These are phyloP conservation scores for Casuarina equisetifolia DNA, from an alignment of 306 rosid genomes.

Conservation along the genomic window DNA sequence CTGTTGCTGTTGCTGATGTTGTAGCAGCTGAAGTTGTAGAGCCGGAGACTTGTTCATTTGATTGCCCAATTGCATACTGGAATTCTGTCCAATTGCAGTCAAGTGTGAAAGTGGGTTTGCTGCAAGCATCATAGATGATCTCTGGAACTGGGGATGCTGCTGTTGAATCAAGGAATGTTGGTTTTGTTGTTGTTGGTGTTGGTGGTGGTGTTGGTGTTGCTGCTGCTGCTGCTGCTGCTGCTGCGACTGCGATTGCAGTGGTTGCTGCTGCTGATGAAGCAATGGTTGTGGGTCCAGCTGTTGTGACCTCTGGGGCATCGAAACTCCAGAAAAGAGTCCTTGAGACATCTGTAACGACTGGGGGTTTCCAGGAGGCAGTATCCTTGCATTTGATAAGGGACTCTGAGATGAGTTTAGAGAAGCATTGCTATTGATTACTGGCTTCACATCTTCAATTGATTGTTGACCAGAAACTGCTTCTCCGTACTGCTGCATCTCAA, in stretches of 20 bases:
- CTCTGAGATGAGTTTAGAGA: constrained; percentile 66
- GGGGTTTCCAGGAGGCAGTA: constrained; percentile 84
- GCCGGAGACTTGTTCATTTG: constrained; percentile 66
- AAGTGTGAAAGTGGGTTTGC: constrained; percentile 68
- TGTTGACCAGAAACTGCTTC: constrained; percentile 63
- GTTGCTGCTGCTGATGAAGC: constrained; percentile 39
- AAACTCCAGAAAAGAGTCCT: constrained; percentile 69
- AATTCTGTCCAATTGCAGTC: constrained; percentile 64
- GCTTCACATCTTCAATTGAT: constrained; percentile 63
- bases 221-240: constrained; percentile 10
- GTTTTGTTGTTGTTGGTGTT: constrained; percentile 58
- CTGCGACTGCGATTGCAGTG: neutral
- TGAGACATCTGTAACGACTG: constrained; percentile 93
- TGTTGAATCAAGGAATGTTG: constrained; percentile 68
- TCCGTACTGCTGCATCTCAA: constrained; percentile 73
- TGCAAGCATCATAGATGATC: constrained; percentile 68
- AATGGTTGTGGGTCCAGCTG: constrained; percentile 72
- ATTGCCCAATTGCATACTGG: constrained; percentile 66
- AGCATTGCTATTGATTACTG: constrained; percentile 45
- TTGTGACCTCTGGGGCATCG: constrained; percentile 66
- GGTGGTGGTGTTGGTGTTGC: constrained; percentile 29
- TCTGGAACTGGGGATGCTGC: constrained; percentile 77
- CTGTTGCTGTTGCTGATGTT: constrained; percentile 60
- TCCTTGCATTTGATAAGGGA: constrained; percentile 65
- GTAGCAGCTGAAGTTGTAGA: constrained; percentile 58